Conservation (phyloP, 495 filamentous ascomycete genomes). For the Stereocaulon alpinum region DNA sequence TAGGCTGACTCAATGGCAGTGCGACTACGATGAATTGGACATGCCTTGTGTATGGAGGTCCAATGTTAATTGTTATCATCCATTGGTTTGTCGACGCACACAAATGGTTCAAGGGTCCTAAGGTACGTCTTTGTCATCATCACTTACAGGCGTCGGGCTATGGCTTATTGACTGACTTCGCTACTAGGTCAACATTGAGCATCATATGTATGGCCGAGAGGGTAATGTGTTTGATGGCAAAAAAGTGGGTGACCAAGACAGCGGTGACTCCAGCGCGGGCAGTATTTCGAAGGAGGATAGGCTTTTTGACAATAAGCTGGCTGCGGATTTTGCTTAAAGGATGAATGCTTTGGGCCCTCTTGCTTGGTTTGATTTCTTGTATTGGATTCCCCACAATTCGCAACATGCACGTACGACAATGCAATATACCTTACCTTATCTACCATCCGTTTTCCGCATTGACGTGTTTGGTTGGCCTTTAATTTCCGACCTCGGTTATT, state of each 20-base stretch:
- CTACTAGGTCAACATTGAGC: constrained; percentile 22
- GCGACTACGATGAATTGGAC: constrained; percentile 61
- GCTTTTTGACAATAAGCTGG: constrained; percentile 3
- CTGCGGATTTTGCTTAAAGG: constrained; percentile 12
- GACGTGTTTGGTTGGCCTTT: neutral
- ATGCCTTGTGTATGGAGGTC: constrained; percentile 60
- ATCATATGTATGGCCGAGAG: constrained; percentile 20
- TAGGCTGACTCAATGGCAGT: constrained; percentile 14
- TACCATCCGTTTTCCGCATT: neutral
- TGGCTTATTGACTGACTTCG: neutral
- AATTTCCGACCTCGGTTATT: neutral
- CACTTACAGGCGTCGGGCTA: neutral
- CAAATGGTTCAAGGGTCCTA: constrained; percentile 70
- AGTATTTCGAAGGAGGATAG: constrained; percentile 12
- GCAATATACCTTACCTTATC: neutral
- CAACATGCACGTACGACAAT: neutral
- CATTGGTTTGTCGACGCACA: constrained; percentile 65
- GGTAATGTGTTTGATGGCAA: constrained; percentile 17
- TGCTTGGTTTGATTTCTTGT: neutral
- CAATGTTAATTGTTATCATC: constrained; percentile 50
- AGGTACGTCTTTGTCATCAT: constrained; percentile 28
- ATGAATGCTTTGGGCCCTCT: neutral
- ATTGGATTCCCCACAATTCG: constrained; percentile 1
- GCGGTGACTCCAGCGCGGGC: constrained; percentile 16
- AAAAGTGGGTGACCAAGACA: constrained; percentile 1